Evolutionary conservation across 805 yeast genomes (phyloP), one percentile per base, ranked within the genome.

Genomic region (Kodamaea hsintzibuensis): DNA sequence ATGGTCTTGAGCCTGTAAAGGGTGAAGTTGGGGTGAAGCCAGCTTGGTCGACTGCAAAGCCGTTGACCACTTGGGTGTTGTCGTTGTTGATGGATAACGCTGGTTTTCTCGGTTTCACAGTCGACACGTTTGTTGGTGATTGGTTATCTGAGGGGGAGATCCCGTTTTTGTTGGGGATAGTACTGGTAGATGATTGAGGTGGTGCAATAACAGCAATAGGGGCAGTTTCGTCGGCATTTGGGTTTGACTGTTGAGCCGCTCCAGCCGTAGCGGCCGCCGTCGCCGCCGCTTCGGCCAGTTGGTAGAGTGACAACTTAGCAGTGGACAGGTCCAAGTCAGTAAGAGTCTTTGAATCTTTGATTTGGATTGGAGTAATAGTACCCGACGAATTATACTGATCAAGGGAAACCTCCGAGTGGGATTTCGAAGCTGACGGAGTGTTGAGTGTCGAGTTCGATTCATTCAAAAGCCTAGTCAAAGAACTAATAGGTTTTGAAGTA

Each of bases 401-500:
- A 12, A 51, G 27, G 45, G 59, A 49, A 16, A 51, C 45, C 42
- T 40, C 50, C 37, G 63, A 60, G 16, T 53, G 53, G 8, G 54
- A 52, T 42, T 49, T 55, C 47, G 46, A 39, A n/a, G 58, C 57
- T 16, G 63, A 14, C 52, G 62, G 49, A 18, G 55, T 46, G 45
- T 51, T 48, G 54, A 55, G 43, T 45, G 61, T 62, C 25, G 65
- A 59, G 55, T 63, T 64, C 35, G 72, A 68, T 50, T 72, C 76
- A 53, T 70, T 69, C 56, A 73, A 62, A 14, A 73, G 69, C 50
- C 73, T 60, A n/a, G 77, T 73, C 58, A 73, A 66, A 17, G 76
- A 69, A 51, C 71, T 65, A 42, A 72, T 64, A 33, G 76, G 73
- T 57, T 63, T 67, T 25, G 55, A 51, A 9, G 56, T 16, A 22